Base-by-base conservation (phyloP, 768 basidiomycete species). In the Leucocoprinus sp. region DNA sequence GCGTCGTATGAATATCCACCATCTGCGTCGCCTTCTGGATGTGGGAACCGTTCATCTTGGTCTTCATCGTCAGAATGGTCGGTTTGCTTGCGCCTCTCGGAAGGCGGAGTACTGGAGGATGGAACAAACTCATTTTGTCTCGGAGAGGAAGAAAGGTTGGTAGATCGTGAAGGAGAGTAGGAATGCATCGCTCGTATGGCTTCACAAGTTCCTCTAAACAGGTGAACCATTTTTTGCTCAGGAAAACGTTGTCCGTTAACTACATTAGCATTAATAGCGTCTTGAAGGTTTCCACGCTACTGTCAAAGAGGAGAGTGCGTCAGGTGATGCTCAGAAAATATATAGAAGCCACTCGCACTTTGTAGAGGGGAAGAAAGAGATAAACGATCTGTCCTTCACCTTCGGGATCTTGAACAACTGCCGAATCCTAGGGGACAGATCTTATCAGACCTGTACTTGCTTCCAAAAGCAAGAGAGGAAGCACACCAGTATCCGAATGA, bases 361-460 rank as follows among this genome's bases (percentile, higher is more conserved):
- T 84, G 69, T 93, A 97, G 26, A 91, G 71, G 0, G 96, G 96
- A 4, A 98, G 70, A 71, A 99, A 98, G 43, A 98, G 80, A 62
- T 96, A 97, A 23, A 96, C 91, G 47, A 97, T 86, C 63, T 95
- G 86, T 8, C 91, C 92, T 38, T 93, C 92, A 11, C 90, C 93
- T 49, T 86, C 83, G 26, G 87, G 84, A 57, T 97, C 93, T 63
- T 96, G 92, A 1, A 93, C 84, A 3, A 95, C 90, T 1, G 93
- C 90, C 11, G 93, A 93, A 58, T 97, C 93, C 87, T 90, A 43
- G 1, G 27, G 8, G n/a, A 27, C 31, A 19, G 22, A 33, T 43
- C 5, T 14, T 19, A 38, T 50, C 18, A 45, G 6, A 27, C 26
- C 5, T 26, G 9, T 18, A 17, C 12, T 27, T 18, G 3, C 26